A percentile compares a stretch with the other conserved stretches of the same genome.
These are phyloP conservation scores for Spergularia marina DNA, from an alignment of 148 eudicot genomes.

Conservation along the genomic window DNA sequence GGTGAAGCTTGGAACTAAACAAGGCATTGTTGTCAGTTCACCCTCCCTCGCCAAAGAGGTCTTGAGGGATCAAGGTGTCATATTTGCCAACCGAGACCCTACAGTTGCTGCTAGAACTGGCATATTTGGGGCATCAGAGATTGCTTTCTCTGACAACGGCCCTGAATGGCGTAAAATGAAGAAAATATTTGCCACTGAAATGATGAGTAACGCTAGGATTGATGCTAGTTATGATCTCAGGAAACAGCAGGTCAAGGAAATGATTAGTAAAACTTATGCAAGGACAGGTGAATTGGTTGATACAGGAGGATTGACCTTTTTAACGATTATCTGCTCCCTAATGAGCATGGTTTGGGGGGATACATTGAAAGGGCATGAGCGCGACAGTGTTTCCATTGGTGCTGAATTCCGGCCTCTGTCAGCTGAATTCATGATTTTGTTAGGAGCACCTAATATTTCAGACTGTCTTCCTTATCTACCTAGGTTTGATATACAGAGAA, in stretches of 20 bases:
- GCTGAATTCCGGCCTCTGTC: slow-evolving; percentile 27
- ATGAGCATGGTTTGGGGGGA: slow-evolving; percentile 50
- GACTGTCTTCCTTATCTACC: slow-evolving; percentile 46
- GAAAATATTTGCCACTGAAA: slow-evolving; percentile 37
- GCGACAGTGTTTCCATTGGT: slow-evolving; percentile 8
- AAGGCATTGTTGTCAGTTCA: slow-evolving; percentile 36
- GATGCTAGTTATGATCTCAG: slow-evolving; percentile 17
- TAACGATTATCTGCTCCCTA: neutral
- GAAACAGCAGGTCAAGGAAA: slow-evolving; percentile 15
- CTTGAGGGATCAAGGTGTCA: slow-evolving; percentile 37
- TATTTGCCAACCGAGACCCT: slow-evolving; percentile 39
- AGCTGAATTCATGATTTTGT: slow-evolving; percentile 1
- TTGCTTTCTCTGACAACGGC: slow-evolving; percentile 28
- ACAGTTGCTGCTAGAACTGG: slow-evolving; percentile 22
- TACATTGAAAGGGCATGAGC: neutral
- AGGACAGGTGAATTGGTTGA: slow-evolving; percentile 17
- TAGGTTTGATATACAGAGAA: slow-evolving; percentile 30
- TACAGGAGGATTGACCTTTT: slow-evolving; percentile 18
- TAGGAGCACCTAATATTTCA: slow-evolving; percentile 41
- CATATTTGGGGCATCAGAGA: slow-evolving; percentile 27
- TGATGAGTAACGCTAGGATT: slow-evolving; percentile 35
- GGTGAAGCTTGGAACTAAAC: slow-evolving; percentile 36
- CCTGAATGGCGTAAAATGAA: slow-evolving; percentile 37
- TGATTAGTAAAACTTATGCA: neutral
- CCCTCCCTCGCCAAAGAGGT: slow-evolving; percentile 41